Base-by-base conservation (phyloP, 441 rosid genomes). In the Lepidium campestre region DNA sequence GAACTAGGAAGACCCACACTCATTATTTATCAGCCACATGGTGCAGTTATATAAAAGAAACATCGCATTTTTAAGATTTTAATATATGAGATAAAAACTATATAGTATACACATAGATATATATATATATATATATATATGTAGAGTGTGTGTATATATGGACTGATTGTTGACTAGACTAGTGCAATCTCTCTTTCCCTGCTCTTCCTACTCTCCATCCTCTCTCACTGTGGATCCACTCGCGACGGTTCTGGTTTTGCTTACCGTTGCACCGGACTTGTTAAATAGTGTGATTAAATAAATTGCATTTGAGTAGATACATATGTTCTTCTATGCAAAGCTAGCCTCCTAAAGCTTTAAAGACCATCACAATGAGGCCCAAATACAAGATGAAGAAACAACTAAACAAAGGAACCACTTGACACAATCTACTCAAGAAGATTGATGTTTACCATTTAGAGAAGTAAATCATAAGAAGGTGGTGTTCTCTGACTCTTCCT, bases 401-500 rank as follows among this genome's bases (percentile, higher is more conserved):
- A 37, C 57, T 63, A 23, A 14, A 35, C 12, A 0, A 49, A 17
- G 29, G 6, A 32, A 56, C 8, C 32, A 13, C 7, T 56, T 6
- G 14, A 72, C 49, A 35, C 67, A 42, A 72, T 59, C 12, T 12
- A 27, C 22, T 53, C 65, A 29, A 57, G 7, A 65, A 5, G 19
- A 23, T 25, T 56, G 18, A 0, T 27, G 44, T 48, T 35, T 35
- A 72, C 67, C 49, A 59, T 35, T 46, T 73, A 65, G 20, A 57
- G 41, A 67, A 27, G 82, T 60, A 78, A 29, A 23, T 10, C 77
- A 40, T 6, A 19, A 29, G n/a, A 77, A n/a, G 34, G 17, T 9
- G 53, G 37, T 64, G 68, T 70, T 79, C 87, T 66, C 62, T 48
- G 76, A 65, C 64, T 71, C 83, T 76, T 88, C 80, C 86, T 85